Base-by-base conservation (phyloP, 2,329 filamentous ascomycete species). In the Trichoderma koningiopsis region DNA sequence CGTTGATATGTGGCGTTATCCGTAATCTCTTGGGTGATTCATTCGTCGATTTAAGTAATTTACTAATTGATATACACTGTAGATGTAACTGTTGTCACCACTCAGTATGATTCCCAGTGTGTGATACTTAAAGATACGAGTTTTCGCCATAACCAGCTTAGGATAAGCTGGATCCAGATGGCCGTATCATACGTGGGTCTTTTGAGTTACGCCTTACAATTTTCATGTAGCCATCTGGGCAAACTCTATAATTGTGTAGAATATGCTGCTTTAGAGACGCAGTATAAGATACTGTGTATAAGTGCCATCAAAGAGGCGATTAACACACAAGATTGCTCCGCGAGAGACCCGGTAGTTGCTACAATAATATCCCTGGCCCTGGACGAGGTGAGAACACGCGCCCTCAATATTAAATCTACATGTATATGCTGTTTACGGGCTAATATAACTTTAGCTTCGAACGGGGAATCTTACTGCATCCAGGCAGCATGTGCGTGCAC, bases 401-500 rank as follows among this genome's bases (percentile, higher is more conserved):
- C n/a, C 35, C 19, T 35, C 27, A 16, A 5, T 33, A 7, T 35
- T 56, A 5, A 19, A 16, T 11, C 1, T 33, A 4, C 27, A 24
- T 31, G 19, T 31, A 16, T n/a, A 31, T 35, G 11, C n/a, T n/a
- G n/a, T n/a, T n/a, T 31, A 55, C 31, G 3, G 7, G 13, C 8
- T 63, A 5, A 33, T 4, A 13, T 35, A 1, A 27, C 35, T 16
- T 22, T 24, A 64, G 61, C 22, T 64, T 24, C 43, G 33, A 40
- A n/a, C 16, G 10, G 61, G 61, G 2, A 64, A 64, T 40, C 40
- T 55, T 7, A 24, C 22, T 33, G 61, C 61, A 7, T 55, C 61
- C 5, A 64, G 33, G 22, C 47, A 64, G 22, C 61, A 64, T 55
- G 61, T 64, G 10, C 61, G 61, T 29, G 61, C 47, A 27, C 61